Evolutionary conservation across 305 asterid species (phyloP).

Genomic region (Solanum hybrid): DNA sequence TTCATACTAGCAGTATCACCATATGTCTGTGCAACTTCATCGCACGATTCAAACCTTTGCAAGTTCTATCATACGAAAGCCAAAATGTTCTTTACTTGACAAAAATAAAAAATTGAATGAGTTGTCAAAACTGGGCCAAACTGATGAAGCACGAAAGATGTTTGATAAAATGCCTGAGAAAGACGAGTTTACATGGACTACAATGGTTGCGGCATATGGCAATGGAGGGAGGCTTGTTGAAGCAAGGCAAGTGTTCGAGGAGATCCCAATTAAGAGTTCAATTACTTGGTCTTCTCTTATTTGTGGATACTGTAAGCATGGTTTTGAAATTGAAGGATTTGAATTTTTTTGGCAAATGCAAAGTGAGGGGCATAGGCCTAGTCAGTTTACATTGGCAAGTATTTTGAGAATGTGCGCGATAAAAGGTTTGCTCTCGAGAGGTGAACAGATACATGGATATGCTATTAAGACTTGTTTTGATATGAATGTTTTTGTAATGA

Average conservation of each 20-base stretch:
- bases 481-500: slow-evolving; percentile 45
- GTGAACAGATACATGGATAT: slow-evolving; percentile 59
- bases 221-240: slow-evolving; percentile 47
- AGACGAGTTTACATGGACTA: slow-evolving; percentile 67
- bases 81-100: slow-evolving; percentile 17
- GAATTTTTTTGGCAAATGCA: slow-evolving; percentile 55
- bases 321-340: slow-evolving; percentile 47
- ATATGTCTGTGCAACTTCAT: slow-evolving; percentile 10
- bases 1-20: not conserved
- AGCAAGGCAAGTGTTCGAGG: slow-evolving; percentile 44
- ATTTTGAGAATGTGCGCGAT: slow-evolving; percentile 69
- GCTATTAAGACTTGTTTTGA: slow-evolving; percentile 47
- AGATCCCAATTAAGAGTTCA: slow-evolving; percentile 37
- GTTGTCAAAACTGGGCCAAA: slow-evolving; percentile 24
- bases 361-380: slow-evolving; percentile 43
- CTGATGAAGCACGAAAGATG: slow-evolving; percentile 51
- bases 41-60: slow-evolving; percentile 4
- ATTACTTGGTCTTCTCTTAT: slow-evolving; percentile 74
- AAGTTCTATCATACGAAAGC: not conserved
- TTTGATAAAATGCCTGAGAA: slow-evolving; percentile 60
- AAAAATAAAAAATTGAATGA: slow-evolving; percentile 28
- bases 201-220: slow-evolving; percentile 59
- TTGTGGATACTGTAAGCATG: slow-evolving; percentile 69
- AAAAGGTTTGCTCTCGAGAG: slow-evolving; percentile 45
- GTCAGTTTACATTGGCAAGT: slow-evolving; percentile 56